Conservation (phyloP, 129 eudicot genomes). For the Glebionis coronaria region DNA sequence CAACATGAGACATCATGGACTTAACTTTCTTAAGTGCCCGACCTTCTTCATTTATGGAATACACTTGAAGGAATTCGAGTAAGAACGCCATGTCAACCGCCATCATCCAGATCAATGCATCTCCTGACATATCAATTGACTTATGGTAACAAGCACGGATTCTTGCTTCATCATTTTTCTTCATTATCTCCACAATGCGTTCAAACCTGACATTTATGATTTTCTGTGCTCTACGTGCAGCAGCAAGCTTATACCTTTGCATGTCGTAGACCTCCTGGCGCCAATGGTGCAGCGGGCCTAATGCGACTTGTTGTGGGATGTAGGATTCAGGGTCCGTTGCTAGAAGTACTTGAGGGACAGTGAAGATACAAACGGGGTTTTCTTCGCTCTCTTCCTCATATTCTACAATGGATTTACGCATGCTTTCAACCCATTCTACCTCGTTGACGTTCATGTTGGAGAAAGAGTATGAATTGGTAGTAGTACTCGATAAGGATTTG, state of each 20-base stretch:
- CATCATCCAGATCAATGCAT: conserved; percentile 61
- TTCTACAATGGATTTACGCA: conserved; percentile 29
- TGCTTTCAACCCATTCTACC: conserved; percentile 21
- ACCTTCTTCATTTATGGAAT: conserved; percentile 30
- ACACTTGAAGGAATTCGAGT: conserved; percentile 49
- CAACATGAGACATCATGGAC: conserved; percentile 45
- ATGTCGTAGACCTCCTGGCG: conserved; percentile 54
- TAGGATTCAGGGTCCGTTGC: conserved; percentile 38
- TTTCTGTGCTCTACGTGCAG: conserved; percentile 39
- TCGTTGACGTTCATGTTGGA: conserved; percentile 20
- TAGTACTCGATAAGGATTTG: conserved; percentile 7
- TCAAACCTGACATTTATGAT: conserved; percentile 22
- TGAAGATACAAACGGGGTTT: conserved; percentile 32
- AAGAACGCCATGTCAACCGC: conserved; percentile 49
- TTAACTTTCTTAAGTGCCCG: conserved; percentile 8
- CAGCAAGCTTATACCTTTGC: conserved; percentile 53
- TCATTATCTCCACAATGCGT: conserved; percentile 29
- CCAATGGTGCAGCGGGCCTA: conserved; percentile 65
- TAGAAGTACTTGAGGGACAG: conserved; percentile 42
- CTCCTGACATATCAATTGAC: conserved; percentile 38
- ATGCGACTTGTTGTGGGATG: conserved; percentile 42
- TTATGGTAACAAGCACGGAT: conserved; percentile 56
- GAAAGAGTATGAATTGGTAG: conserved; percentile 21
- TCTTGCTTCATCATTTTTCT: conserved; percentile 25
- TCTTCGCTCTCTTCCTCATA: conserved; percentile 25